Conservation (phyloP, 2,329 filamentous ascomycete species). For the Epichloe coenophiala region DNA sequence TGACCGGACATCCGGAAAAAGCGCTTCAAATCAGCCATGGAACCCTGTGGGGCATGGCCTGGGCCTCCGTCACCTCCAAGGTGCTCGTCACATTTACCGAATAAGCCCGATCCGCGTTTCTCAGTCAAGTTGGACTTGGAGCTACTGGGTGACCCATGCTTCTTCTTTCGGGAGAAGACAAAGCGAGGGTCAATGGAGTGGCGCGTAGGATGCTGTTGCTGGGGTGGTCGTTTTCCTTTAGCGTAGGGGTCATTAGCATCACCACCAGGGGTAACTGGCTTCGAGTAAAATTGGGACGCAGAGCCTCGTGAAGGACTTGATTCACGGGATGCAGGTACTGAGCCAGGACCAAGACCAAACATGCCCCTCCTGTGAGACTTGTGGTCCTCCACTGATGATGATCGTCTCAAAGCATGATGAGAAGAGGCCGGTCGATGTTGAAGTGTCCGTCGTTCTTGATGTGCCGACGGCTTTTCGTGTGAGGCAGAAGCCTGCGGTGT, state of each 20-base stretch:
- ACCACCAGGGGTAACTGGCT: slow-evolving; percentile 65
- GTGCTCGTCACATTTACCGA: slow-evolving; percentile 21
- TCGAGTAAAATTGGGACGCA: slow-evolving; percentile 51
- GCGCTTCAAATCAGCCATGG: slow-evolving; percentile 91
- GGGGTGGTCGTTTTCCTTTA: slow-evolving; percentile 63
- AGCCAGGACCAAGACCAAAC: slow-evolving; percentile 38
- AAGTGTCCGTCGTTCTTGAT: slow-evolving; percentile 25
- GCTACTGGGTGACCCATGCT: slow-evolving; percentile 41
- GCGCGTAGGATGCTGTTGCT: slow-evolving; percentile 47
- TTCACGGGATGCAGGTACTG: slow-evolving; percentile 45
- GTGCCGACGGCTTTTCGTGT: slow-evolving; percentile 34
- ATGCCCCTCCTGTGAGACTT: slow-evolving; percentile 39
- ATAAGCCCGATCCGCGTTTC: slow-evolving; percentile 36
- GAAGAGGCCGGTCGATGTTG: slow-evolving; percentile 30
- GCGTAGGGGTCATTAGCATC: slow-evolving; percentile 78
- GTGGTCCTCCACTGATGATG: slow-evolving; percentile 26
- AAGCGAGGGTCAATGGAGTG: slow-evolving; percentile 64
- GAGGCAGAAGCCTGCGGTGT: slow-evolving; percentile 55
- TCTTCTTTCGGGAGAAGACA: slow-evolving; percentile 67
- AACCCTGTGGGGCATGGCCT: slow-evolving; percentile 41
- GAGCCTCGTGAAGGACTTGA: slow-evolving; percentile 50
- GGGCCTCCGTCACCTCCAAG: slow-evolving; percentile 13
- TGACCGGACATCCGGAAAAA: slow-evolving; percentile 76
- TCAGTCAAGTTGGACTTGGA: slow-evolving; percentile 40
- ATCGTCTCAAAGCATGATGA: slow-evolving; percentile 27